Percentiles rank a stretch among this genome's conserved stretches.
Evolutionary conservation across 495 filamentous ascomycete genomes (phyloP).

Genomic region (Talaromyces ruber): DNA sequence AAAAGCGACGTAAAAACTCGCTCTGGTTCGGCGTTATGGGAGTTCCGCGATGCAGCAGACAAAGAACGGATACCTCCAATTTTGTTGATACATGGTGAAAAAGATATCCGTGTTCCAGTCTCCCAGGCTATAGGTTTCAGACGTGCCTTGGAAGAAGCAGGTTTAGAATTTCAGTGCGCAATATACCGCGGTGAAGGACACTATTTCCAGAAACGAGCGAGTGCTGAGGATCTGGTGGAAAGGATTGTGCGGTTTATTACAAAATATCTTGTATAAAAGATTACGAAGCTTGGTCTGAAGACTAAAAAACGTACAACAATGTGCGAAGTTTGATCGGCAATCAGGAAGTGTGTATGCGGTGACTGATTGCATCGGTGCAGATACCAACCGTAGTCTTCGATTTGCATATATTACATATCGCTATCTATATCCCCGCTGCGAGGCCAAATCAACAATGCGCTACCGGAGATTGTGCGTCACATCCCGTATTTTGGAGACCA

Average conservation of each 20-base stretch:
- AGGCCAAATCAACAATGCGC: no score
- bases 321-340: no score
- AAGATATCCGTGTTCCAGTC: constrained; percentile 12
- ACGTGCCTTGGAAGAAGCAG: constrained; percentile 7
- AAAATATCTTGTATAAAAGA: constrained; percentile 11
- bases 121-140: constrained; percentile 12
- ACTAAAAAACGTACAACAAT: no score
- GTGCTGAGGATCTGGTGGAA: constrained; percentile 8
- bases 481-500: no score
- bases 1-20: constrained; percentile 8
- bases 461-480: no score
- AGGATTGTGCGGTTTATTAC: constrained; percentile 2
- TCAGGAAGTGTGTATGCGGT: no score
- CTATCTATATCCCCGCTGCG: no score
- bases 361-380: no score
- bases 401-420: no score
- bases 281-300: no score
- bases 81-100: constrained; percentile 15
- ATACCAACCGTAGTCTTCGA: no score
- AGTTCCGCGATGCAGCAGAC: constrained; percentile 6
- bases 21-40: constrained; percentile 13
- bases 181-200: constrained; percentile 11
- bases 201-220: constrained; percentile 9
- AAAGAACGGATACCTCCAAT: constrained; percentile 8
- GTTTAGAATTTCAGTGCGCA: constrained; percentile 9